These are phyloP conservation scores for Tremellales sp. DNA, from an alignment of 1,284 basidiomycete genomes.

Conservation along the genomic window DNA sequence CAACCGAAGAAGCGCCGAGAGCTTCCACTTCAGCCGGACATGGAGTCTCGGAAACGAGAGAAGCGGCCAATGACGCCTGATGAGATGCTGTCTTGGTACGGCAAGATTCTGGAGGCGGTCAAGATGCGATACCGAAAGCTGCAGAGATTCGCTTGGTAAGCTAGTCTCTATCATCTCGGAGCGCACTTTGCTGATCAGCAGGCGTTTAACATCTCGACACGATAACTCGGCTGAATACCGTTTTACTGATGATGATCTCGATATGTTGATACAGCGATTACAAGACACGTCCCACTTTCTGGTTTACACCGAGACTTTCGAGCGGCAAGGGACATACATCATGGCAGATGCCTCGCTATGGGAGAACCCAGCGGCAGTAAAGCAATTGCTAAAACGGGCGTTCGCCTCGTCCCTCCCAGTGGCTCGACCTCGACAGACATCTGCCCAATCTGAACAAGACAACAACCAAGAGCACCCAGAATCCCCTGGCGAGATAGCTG, in stretches of 20 bases:
- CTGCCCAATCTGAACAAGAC: conserved; percentile 21
- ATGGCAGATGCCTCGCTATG: conserved; percentile 79
- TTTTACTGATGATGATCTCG: conserved; percentile 74
- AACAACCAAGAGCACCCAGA: not conserved
- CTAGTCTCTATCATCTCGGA: too few species aligned
- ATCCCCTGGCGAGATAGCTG: conserved; percentile 50
- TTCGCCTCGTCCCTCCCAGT: conserved; percentile 54
- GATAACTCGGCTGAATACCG: conserved; percentile 94
- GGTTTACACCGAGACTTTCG: conserved; percentile 84
- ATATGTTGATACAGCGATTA: conserved; percentile 73
- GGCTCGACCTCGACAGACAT: conserved; percentile 10
- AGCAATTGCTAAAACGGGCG: conserved; percentile 75
- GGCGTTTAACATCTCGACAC: conserved; percentile 77
- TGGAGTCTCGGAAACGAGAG: conserved; percentile 8
- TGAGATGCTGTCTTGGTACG: conserved; percentile 83
- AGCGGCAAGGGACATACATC: conserved; percentile 91
- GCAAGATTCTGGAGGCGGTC: conserved; percentile 89
- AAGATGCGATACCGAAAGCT: conserved; percentile 89
- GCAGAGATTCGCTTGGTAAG: conserved; percentile 82
- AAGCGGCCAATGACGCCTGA: conserved; percentile 63
- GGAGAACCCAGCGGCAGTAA: conserved; percentile 75
- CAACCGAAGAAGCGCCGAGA: not conserved
- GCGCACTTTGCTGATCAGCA: conserved; percentile 34
- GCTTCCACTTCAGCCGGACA: not conserved
- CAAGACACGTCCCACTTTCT: conserved; percentile 89